These are phyloP conservation scores for Talaromyces proteolyticus DNA, from an alignment of 495 filamentous ascomycete species.

Conservation along the genomic window DNA sequence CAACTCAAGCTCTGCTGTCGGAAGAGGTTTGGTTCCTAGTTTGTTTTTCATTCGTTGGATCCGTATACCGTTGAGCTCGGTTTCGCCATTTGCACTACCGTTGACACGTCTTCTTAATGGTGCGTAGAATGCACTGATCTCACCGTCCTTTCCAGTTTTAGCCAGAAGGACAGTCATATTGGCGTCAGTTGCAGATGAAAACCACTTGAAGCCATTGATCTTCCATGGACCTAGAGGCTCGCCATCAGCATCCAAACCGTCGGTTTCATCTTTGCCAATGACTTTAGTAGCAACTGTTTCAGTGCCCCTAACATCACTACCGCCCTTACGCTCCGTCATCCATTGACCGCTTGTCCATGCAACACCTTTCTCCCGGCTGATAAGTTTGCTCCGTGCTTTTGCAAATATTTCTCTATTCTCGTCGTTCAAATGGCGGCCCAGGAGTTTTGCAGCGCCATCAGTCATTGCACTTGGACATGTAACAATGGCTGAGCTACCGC, in stretches of 20 bases:
- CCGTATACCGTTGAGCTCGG: slow-evolving; percentile 57
- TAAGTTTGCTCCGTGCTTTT: slow-evolving; percentile 42
- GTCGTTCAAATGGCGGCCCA: slow-evolving; percentile 42
- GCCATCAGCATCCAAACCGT: slow-evolving; percentile 26
- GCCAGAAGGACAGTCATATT: slow-evolving; percentile 67
- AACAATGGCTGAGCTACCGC: slow-evolving; percentile 53
- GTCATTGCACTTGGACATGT: slow-evolving; percentile 67
- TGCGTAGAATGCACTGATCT: slow-evolving; percentile 61
- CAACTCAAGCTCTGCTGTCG: slow-evolving; percentile 65
- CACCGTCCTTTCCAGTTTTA: slow-evolving; percentile 41
- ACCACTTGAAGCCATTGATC: slow-evolving; percentile 71
- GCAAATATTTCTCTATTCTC: slow-evolving; percentile 38
- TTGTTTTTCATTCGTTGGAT: slow-evolving; percentile 68
- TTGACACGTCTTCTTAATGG: slow-evolving; percentile 48
- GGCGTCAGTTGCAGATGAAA: slow-evolving; percentile 68
- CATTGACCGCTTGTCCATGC: slow-evolving; percentile 77
- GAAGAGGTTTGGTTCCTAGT: slow-evolving; percentile 61
- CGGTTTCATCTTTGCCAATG: slow-evolving; percentile 1
- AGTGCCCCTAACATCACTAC: slow-evolving; percentile 65
- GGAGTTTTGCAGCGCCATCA: slow-evolving; percentile 61
- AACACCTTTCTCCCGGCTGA: slow-evolving; percentile 46
- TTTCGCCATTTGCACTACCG: slow-evolving; percentile 23
- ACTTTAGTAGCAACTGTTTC: slow-evolving; percentile 54
- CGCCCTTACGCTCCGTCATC: slow-evolving; percentile 80
- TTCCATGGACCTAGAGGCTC: slow-evolving; percentile 51